These are phyloP conservation scores for Suillus hirtellus DNA, from an alignment of 768 basidiomycete species.

Conservation along the genomic window DNA sequence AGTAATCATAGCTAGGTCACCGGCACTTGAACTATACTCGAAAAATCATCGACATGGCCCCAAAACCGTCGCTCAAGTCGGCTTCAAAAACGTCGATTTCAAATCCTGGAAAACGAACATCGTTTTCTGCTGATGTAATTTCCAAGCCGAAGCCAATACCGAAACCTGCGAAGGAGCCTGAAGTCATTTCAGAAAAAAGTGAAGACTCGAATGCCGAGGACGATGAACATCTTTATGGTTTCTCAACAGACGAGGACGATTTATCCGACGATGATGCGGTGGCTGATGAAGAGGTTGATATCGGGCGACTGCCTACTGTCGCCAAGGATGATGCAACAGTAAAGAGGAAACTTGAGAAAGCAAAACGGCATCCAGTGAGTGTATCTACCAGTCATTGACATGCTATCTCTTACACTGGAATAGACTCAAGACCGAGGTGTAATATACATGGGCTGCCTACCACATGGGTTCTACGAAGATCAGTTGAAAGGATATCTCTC, in stretches of 20 bases:
- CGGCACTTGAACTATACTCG: background rate
- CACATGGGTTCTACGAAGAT: slow-evolving; percentile 97
- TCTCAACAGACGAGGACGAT: slow-evolving; percentile 74
- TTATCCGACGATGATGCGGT: slow-evolving; percentile 78
- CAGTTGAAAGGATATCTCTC: slow-evolving; percentile 91
- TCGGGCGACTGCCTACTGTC: slow-evolving; percentile 76
- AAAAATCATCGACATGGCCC: slow-evolving; percentile 8
- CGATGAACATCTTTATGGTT: slow-evolving; percentile 63
- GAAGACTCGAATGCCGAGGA: slow-evolving; percentile 19
- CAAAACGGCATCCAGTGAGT: slow-evolving; percentile 67
- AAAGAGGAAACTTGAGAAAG: slow-evolving; percentile 60
- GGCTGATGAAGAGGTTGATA: slow-evolving; percentile 61
- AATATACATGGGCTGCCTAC: slow-evolving; percentile 85
- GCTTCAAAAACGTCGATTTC: slow-evolving; percentile 19
- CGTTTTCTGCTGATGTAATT: slow-evolving; percentile 15
- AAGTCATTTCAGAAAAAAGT: slow-evolving; percentile 6
- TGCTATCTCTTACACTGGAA: slow-evolving; percentile 4
- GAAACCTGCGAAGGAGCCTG: slow-evolving; percentile 5
- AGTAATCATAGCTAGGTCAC: background rate
- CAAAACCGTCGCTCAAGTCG: slow-evolving; percentile 8
- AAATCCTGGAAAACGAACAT: slow-evolving; percentile 20
- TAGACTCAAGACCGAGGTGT: slow-evolving; percentile 72
- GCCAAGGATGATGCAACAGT: slow-evolving; percentile 87
- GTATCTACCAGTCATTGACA: background rate
- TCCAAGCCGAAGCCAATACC: slow-evolving; percentile 8